phyloP scores from a whole-genome alignment of 179 eudicot species.

The Silene noctiflora region DNA sequence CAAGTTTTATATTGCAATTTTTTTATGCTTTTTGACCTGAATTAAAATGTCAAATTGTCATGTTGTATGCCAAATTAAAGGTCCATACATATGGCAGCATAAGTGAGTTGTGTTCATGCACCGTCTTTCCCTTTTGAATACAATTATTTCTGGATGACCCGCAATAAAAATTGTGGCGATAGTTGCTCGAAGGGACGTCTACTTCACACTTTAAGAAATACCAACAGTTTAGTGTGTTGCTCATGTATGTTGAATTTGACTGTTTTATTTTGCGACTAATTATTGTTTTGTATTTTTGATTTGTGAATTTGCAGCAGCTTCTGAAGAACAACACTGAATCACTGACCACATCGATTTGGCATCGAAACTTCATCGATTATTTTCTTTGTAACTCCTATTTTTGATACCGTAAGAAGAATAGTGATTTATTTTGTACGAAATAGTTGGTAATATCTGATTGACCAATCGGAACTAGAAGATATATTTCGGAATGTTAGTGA shows the following conservation, averaged over 20 bases:
- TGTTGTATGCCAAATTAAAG: too few species aligned
- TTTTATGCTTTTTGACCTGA: too few species aligned
- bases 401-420: slow-evolving; percentile 12
- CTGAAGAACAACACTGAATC: slow-evolving; percentile 1
- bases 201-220: too few species aligned
- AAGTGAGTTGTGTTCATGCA: too few species aligned
- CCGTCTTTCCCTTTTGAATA: neutral
- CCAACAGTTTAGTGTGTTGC: neutral
- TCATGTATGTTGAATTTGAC: too few species aligned
- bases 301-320: slow-evolving; percentile 20
- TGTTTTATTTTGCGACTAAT: neutral
- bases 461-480: too few species aligned
- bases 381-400: slow-evolving; percentile 1
- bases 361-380: neutral
- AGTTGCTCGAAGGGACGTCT: neutral
- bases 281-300: neutral
- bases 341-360: neutral
- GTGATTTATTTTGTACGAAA: neutral
- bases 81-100: too few species aligned
- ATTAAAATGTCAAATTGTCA: too few species aligned
- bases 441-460: too few species aligned
- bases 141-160: neutral
- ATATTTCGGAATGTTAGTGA: too few species aligned
- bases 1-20: too few species aligned
- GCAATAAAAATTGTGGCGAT: neutral